Evolutionary conservation across 164 flowering plant genomes (phyloP), one percentile per base, ranked within the genome.

Genomic region (Protea cynaroides): DNA sequence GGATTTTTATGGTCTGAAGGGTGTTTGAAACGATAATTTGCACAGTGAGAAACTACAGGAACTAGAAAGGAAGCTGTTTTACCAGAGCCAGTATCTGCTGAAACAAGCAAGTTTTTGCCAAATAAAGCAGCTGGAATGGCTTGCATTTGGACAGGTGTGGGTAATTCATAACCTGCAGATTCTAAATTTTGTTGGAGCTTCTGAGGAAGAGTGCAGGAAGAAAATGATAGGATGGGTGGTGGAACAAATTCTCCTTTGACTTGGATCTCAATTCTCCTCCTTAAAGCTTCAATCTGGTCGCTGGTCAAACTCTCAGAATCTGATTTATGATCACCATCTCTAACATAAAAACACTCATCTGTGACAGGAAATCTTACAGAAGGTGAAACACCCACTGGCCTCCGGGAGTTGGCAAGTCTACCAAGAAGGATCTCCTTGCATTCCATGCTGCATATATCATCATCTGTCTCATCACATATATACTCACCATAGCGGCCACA

Each of bases 401-500:
- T 59, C 58, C 43, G 63, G 25, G 80, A 59, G 3, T 78, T 78
- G 44, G 79, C 71, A 64, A 80, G 62, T 72, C 81, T 80, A 19
- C 53, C 23, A 1, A 90, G 77, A 3, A 84, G 68, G 46, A 65
- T 64, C 58, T 67, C 72, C 68, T 93, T 93, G 69, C 98, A 93
- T 72, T 87, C 86, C 72, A 84, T 63, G 72, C 97, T 93, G 79
- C 97, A 93, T 66, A 93, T 61, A 74, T 93, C 98, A 73, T 90
- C 94, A 78, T 93, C 88, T 0, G 98, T 93, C 70, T 84, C 85
- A 71, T 93, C 90, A 73, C 98, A 90, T 55, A 93, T 84, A 65
- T 90, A 93, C 72, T 93, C 97, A 46, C 97, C 98, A 72, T 87
- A 90, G n/a, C 97, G 96, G n/a, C 89, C 88, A 72, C 98, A 93